Conservation (phyloP, 148 eudicot species). For the Nyssa sinensis region DNA sequence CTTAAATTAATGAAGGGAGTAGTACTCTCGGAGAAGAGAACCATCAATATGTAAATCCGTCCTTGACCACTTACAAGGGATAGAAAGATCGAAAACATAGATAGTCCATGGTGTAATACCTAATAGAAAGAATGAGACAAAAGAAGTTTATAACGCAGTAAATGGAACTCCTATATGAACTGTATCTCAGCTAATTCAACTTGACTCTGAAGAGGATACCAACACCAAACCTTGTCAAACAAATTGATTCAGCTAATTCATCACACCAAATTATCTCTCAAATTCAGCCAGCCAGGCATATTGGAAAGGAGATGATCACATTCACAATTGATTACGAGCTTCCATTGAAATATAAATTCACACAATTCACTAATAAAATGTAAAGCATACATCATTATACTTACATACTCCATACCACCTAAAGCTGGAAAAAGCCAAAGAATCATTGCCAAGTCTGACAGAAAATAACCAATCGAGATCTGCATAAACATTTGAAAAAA, state of each 20-base stretch:
- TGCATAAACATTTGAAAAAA: slow-evolving; percentile 28
- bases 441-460: slow-evolving; percentile 86
- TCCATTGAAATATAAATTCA: background rate
- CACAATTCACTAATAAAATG: background rate
- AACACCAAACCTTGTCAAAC: too few relatives aligned
- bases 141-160: background rate
- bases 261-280: too few relatives aligned
- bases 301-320: too few relatives aligned
- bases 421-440: slow-evolving; percentile 77
- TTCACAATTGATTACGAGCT: background rate
- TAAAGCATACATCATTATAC: slow-evolving; percentile 19
- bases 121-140: slow-evolving; percentile 25
- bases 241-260: too few relatives aligned
- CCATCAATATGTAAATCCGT: slow-evolving; percentile 69
- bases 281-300: too few relatives aligned
- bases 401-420: slow-evolving; percentile 94
- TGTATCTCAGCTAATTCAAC: background rate
- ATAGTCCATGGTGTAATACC: slow-evolving; percentile 85
- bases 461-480: slow-evolving; percentile 92
- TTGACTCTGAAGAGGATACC: too few relatives aligned
- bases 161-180: background rate
- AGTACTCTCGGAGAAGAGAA: slow-evolving; percentile 79
- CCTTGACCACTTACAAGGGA: slow-evolving; percentile 67
- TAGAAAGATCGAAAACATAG: slow-evolving; percentile 57
- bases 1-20: slow-evolving; percentile 91